These are phyloP conservation scores for Penicillium sp. DNA, from an alignment of 2,329 filamentous ascomycete genomes.

Conservation along the genomic window DNA sequence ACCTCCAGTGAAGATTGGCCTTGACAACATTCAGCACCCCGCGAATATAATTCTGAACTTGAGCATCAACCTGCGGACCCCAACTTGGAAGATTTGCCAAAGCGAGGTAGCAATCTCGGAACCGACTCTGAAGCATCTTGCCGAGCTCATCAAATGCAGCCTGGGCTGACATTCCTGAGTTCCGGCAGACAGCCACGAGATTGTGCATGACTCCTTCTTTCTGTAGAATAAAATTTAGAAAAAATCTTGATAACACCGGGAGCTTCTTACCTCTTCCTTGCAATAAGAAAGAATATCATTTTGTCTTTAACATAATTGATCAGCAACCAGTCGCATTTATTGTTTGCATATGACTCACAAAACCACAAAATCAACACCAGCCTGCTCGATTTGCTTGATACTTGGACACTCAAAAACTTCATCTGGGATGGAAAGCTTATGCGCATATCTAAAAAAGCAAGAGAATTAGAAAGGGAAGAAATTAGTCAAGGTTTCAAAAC, in stretches of 20 bases:
- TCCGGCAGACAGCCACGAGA: neutral
- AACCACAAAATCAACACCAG: constrained; percentile 1
- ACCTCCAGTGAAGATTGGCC: constrained; percentile 5
- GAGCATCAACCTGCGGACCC: neutral
- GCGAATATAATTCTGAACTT: constrained; percentile 1
- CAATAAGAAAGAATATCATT: constrained; percentile 2
- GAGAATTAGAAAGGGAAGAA: too few relatives aligned
- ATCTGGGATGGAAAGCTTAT: constrained; percentile 1
- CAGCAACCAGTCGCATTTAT: too few relatives aligned
- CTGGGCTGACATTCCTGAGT: neutral
- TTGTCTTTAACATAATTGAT: neutral
- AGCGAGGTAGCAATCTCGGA: neutral
- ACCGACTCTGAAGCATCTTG: neutral
- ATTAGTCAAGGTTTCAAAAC: too few relatives aligned
- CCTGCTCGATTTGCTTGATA: constrained; percentile 1
- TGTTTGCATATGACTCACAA: neutral
- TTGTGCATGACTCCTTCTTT: neutral
- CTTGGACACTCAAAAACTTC: constrained; percentile 1
- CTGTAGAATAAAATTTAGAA: too few relatives aligned
- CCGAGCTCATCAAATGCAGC: neutral
- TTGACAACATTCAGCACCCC: constrained; percentile 1
- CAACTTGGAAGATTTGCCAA: neutral
- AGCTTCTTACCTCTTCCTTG: constrained; percentile 1
- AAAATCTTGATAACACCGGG: too few relatives aligned
- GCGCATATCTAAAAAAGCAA: constrained; percentile 1